These are phyloP conservation scores for Tubosaeta sp. DNA, from an alignment of 768 basidiomycete species.

Conservation along the genomic window DNA sequence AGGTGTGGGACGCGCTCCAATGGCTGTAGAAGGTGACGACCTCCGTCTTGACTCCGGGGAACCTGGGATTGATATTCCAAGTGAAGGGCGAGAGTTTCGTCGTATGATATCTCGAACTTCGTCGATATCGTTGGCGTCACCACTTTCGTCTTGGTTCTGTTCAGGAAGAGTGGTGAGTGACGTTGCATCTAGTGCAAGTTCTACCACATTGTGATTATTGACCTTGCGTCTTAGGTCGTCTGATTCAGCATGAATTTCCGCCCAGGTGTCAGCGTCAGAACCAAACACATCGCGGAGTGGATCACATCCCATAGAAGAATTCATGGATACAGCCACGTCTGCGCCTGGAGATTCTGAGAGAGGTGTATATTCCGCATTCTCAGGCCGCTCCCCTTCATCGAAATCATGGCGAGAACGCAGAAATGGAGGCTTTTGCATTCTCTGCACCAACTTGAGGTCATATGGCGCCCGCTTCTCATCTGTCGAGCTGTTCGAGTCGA, in stretches of 20 bases:
- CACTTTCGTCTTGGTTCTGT: constrained; percentile 23
- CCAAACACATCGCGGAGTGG: constrained; percentile 62
- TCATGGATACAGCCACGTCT: constrained; percentile 37
- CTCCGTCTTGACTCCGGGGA: constrained; percentile 33
- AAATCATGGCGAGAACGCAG: constrained; percentile 22
- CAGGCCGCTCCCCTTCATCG: constrained; percentile 28
- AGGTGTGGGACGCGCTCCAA: constrained; percentile 50
- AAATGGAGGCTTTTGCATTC: constrained; percentile 39
- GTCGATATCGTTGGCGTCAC: constrained; percentile 31
- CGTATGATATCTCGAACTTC: constrained; percentile 35
- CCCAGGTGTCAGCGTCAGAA: constrained; percentile 61
- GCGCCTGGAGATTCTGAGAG: constrained; percentile 25
- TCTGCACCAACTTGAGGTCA: constrained; percentile 48
- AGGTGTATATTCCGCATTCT: constrained; percentile 22
- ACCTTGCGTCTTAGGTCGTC: constrained; percentile 23
- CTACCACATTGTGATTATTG: constrained; percentile 42
- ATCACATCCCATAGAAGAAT: constrained; percentile 38
- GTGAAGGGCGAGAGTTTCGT: constrained; percentile 37
- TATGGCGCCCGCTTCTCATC: constrained; percentile 39
- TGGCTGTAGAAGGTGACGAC: constrained; percentile 33
- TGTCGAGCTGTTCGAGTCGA: constrained; percentile 19
- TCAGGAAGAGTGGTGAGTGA: constrained; percentile 29
- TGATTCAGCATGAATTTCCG: constrained; percentile 43
- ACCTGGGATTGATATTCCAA: constrained; percentile 37
- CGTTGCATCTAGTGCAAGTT: constrained; percentile 48